A percentile compares a stretch with the other conserved stretches of the same genome.
phyloP scores from a whole-genome alignment of 331 rosid species.

The Arachis monticola region DNA sequence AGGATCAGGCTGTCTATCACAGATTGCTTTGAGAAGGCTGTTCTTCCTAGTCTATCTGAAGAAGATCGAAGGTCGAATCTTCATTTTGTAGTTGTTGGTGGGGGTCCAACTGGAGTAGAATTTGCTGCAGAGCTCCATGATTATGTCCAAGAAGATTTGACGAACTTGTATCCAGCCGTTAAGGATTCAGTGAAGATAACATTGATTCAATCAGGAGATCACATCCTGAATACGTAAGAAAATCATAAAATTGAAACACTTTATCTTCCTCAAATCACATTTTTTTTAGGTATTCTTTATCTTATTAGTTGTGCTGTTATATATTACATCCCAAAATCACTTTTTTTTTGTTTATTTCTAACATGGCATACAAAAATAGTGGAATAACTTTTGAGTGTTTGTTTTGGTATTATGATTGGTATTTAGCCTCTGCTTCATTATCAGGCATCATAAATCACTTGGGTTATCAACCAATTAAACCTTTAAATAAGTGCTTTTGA shows the following conservation, averaged over 20 bases:
- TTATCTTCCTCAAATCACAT: not conserved
- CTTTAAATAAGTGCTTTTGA: constrained; percentile 1
- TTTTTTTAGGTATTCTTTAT: not conserved
- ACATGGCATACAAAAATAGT: not conserved
- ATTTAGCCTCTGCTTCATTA: constrained; percentile 16
- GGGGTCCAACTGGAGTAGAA: constrained; percentile 99
- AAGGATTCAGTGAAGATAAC: constrained; percentile 83
- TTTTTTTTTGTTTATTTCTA: not conserved
- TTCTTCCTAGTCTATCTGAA: constrained; percentile 78
- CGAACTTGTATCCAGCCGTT: constrained; percentile 69
- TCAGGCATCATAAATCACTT: constrained; percentile 7
- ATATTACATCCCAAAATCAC: no score
- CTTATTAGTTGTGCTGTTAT: no score
- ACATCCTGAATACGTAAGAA: constrained; percentile 89
- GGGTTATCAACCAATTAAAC: not conserved
- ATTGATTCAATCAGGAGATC: constrained; percentile 96
- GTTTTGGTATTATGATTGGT: constrained; percentile 23
- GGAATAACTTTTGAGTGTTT: constrained; percentile 2
- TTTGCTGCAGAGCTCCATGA: constrained; percentile 99
- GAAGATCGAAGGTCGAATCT: constrained; percentile 80
- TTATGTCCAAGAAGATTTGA: constrained; percentile 76
- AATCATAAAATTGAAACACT: constrained; percentile 2
- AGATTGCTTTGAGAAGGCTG: constrained; percentile 93
- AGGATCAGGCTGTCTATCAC: constrained; percentile 79
- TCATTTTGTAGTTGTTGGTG: constrained; percentile 96